Evolutionary conservation across 1,284 basidiomycete genomes (phyloP), one percentile per base, ranked within the genome.

Genomic region (Xanthoconium separans): DNA sequence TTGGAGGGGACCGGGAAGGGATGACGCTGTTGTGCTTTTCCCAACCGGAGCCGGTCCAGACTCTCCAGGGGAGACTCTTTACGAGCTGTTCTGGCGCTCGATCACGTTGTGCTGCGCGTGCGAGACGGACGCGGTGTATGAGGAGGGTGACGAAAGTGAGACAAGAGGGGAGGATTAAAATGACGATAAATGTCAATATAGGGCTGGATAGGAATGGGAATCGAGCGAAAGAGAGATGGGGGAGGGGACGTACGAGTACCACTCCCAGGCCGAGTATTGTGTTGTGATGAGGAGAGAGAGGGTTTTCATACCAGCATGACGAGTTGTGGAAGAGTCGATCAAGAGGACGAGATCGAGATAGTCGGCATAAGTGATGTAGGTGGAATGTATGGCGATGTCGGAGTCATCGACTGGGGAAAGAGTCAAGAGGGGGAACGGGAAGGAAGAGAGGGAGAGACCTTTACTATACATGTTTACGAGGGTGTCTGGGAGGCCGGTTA

Each of bases 401-500:
- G 87, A 87, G 6, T 88, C 76, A 65, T 90, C 88, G 63, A 79
- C 88, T 91, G 60, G 33, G 50, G 50, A 48, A 51, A 63, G 20
- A 8, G 34, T 65, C 47, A 54, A 48, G 49, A 40, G 0, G 33
- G 2, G 18, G 12, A 36, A 16, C 15, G 5, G 29, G 30, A 27
- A 9, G 16, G 29, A 29, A 13, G n/a, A 36, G 42, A 31, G 20
- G 20, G 2, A 30, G 69, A 80, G 50, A 89, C 88, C 85, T 70
- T 89, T 89, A 68, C 88, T 91, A 71, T 89, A 94, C 93, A 95
- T 95, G 57, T 91, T 94, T 41, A 95, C 82, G 56, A 95, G 76
- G n/a, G 81, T 80, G 63, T 92, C 89, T 16, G 91, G 84, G 62
- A 81, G 80, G 5, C 88, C 84, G 12, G 84, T 83, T 45, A 77